Evolutionary conservation across 1,284 basidiomycete species (phyloP).

Genomic region (Sporisorium graminicola): DNA sequence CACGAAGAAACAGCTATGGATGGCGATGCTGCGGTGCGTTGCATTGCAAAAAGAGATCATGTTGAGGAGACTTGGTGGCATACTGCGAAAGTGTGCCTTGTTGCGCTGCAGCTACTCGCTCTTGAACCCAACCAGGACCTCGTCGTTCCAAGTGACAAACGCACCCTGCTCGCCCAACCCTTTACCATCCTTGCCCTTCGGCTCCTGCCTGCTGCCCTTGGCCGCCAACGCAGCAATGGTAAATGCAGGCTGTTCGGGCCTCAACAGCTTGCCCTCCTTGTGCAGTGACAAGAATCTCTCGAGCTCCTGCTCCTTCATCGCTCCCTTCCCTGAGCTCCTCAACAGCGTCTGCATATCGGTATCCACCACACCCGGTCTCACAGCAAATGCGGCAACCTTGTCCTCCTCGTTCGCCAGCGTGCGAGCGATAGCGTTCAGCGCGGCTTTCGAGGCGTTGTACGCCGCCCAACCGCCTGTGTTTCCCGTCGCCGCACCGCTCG

Average conservation of each 20-base stretch:
- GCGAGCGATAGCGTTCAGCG: constrained; percentile 83
- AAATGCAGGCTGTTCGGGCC: constrained; percentile 74
- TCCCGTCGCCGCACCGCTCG: constrained; percentile 82
- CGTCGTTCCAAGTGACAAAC: constrained; percentile 76
- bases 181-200: constrained; percentile 58
- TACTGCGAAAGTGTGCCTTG: too few species aligned
- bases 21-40: too few species aligned
- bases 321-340: neutral
- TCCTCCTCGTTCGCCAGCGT: constrained; percentile 86
- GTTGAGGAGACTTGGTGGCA: too few species aligned
- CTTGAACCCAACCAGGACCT: constrained; percentile 19
- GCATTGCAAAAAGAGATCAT: too few species aligned
- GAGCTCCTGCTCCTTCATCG: constrained; percentile 71
- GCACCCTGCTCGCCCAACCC: constrained; percentile 72
- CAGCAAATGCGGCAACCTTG: constrained; percentile 78
- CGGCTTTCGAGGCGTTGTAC: constrained; percentile 78
- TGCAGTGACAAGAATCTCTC: constrained; percentile 77
- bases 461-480: constrained; percentile 79
- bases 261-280: constrained; percentile 75
- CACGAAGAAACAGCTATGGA: too few species aligned
- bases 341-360: constrained; percentile 60
- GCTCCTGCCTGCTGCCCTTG: constrained; percentile 71
- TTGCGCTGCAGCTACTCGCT: constrained; percentile 27
- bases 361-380: constrained; percentile 87
- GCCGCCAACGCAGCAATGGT: constrained; percentile 76